A percentile compares a stretch with the other conserved stretches of the same genome.
These are phyloP conservation scores for Botrytis sinoallii DNA, from an alignment of 2,329 filamentous ascomycete genomes.

Conservation along the genomic window DNA sequence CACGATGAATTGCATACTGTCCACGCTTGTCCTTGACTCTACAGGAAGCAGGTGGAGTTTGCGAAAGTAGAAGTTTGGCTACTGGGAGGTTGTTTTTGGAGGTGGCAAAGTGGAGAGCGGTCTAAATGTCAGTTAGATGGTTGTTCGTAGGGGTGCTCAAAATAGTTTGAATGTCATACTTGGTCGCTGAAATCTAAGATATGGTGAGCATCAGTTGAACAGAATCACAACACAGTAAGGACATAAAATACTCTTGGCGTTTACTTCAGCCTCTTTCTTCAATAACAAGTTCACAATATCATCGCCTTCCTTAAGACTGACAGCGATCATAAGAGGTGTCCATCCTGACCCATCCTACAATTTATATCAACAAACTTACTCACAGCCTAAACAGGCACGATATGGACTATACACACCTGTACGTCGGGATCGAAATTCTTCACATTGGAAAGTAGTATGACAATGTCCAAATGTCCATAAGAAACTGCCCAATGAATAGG, in stretches of 20 bases:
- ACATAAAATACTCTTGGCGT: constrained; percentile 60
- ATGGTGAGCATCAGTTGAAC: constrained; percentile 15
- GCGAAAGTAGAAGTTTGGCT: constrained; percentile 71
- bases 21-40: constrained; percentile 79
- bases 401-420: constrained; percentile 49
- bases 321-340: constrained; percentile 82
- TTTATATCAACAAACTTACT: neutral
- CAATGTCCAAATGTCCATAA: constrained; percentile 73
- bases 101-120: constrained; percentile 84
- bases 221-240: neutral
- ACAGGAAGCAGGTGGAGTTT: constrained; percentile 68
- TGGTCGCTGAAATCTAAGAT: constrained; percentile 61
- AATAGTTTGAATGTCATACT: constrained; percentile 39
- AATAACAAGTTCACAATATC: constrained; percentile 66
- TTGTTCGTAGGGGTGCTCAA: neutral
- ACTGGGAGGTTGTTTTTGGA: constrained; percentile 86
- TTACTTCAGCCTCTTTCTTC: constrained; percentile 66
- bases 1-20: constrained; percentile 88
- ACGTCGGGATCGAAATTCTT: constrained; percentile 81
- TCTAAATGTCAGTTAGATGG: constrained; percentile 47
- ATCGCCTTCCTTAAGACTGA: constrained; percentile 69
- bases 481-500: constrained; percentile 94
- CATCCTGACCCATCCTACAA: constrained; percentile 70
- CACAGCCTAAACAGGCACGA: neutral
- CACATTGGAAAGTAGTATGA: constrained; percentile 65